Base-by-base conservation (phyloP, 306 rosid genomes). In the Sphenostylis stenocarpa region DNA sequence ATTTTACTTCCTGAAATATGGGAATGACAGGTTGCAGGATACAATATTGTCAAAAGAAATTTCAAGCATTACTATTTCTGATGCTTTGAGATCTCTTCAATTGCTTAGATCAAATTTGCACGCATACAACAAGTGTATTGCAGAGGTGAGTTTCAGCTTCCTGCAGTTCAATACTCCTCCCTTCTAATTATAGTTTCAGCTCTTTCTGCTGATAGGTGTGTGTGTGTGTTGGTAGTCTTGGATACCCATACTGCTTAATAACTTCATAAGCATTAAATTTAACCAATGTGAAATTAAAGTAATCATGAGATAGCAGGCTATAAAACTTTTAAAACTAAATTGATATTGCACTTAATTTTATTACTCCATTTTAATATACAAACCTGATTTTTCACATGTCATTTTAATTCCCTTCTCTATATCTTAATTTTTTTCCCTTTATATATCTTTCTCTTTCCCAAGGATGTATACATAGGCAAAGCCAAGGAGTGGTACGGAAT, bases 41-140 rank as follows among this genome's bases (percentile, higher is more conserved):
- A 86, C 84, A 62, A 78, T 87, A 65, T 69, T 47, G 38, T 86
- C 87, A 38, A 79, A 81, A 86, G 87, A 82, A 68, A 73, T 90
- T 58, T 85, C 92, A 55, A 49, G 80, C 33, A 65, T 87, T 44
- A 38, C 68, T 20, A 72, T 86, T 48, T 71, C 89, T 53, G 85
- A 87, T 79, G 90, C 96, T 31, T 75, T 85, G 71, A 76, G 70
- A 78, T 88, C 90, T 75, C 89, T 91, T 69, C 79, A 28, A 77
- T 49, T 81, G 72, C 86, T 93, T 67, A 86, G 88, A 79, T 87
- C 87, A 77, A 90, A 87, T 62, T 77, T 93, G 81, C 96, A 91
- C 80, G 80, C 88, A 20, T 88, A 83, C 87, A 93, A 91, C 82
- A 88, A 73, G 87, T 82, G 75, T 21, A 82, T 88, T 78, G 97